Conservation (phyloP, 2,329 filamentous ascomycete species). For the Endoconidiophora laricicola region DNA sequence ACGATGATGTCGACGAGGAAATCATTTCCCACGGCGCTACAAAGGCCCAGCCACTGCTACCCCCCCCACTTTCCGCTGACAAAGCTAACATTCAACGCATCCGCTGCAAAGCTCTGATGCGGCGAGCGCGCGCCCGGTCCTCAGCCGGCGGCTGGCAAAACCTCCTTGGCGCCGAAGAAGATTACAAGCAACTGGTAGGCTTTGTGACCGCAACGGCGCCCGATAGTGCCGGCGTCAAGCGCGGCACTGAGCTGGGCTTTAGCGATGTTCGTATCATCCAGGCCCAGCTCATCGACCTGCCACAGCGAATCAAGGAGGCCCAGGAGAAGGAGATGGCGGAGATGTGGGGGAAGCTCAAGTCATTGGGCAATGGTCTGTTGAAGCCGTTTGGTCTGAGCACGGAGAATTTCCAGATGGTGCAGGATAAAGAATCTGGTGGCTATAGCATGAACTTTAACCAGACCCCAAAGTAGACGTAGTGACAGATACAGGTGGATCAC, state of each 20-base stretch:
- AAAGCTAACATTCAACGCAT: constrained; percentile 56
- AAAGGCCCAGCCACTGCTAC: constrained; percentile 27
- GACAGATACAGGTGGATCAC: not conserved
- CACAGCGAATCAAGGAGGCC: constrained; percentile 53
- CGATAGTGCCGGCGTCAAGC: not conserved
- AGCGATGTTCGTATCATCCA: constrained; percentile 54
- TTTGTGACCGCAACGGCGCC: not conserved
- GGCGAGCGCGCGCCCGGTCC: constrained; percentile 56
- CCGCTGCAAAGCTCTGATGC: constrained; percentile 65
- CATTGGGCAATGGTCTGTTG: constrained; percentile 77
- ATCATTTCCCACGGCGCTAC: constrained; percentile 43
- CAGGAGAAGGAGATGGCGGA: constrained; percentile 81
- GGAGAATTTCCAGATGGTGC: constrained; percentile 84
- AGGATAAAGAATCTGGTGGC: constrained; percentile 76
- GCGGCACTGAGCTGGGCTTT: constrained; percentile 34
- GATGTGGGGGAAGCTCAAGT: constrained; percentile 95
- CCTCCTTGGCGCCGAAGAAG: constrained; percentile 59
- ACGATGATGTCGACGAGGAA: constrained; percentile 34
- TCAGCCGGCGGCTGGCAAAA: constrained; percentile 64
- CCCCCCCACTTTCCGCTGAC: constrained; percentile 12
- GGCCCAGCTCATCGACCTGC: constrained; percentile 47
- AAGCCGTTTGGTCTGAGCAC: constrained; percentile 90
- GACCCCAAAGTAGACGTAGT: constrained; percentile 3
- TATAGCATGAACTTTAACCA: constrained; percentile 80
- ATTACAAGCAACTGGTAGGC: constrained; percentile 49